Conservation (phyloP, 202 grass and related monocot species). For the Zizania palustris region DNA sequence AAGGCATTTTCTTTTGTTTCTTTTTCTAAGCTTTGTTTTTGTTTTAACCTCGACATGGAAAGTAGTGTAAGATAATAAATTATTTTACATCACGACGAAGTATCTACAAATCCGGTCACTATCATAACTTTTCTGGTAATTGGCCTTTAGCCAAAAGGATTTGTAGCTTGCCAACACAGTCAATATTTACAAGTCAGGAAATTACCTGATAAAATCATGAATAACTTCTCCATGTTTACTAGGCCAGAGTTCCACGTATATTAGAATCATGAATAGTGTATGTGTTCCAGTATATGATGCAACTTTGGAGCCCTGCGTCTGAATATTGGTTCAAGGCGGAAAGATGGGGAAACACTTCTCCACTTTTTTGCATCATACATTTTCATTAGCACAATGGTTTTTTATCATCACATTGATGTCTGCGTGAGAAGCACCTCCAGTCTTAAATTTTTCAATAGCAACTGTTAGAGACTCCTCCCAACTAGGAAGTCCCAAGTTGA, state of each 20-base stretch:
- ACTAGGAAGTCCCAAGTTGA: constrained; percentile 62
- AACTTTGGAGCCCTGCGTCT: constrained; percentile 66
- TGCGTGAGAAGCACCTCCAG: constrained; percentile 61
- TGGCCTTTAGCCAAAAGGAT: neutral
- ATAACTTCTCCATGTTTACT: constrained; percentile 3
- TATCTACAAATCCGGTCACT: neutral
- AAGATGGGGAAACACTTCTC: constrained; percentile 57
- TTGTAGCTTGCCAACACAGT: neutral
- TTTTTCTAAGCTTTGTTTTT: neutral
- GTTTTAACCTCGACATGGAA: neutral
- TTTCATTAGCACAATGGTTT: constrained; percentile 74
- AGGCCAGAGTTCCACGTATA: neutral
- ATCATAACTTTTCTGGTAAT: neutral
- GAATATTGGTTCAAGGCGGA: constrained; percentile 70
- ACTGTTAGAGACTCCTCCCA: constrained; percentile 73
- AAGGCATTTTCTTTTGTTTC: too few species aligned
- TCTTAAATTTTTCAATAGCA: constrained; percentile 81
- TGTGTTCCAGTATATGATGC: constrained; percentile 69
- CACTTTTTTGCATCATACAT: constrained; percentile 80
- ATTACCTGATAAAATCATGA: constrained; percentile 41
- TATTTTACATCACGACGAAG: neutral
- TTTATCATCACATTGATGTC: constrained; percentile 79
- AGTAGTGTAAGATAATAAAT: neutral
- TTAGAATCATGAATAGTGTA: constrained; percentile 49
- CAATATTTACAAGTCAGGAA: constrained; percentile 15